Evolutionary conservation across 2,329 filamentous ascomycete species (phyloP).

Genomic region (Paracorniculantispora psalliotae): DNA sequence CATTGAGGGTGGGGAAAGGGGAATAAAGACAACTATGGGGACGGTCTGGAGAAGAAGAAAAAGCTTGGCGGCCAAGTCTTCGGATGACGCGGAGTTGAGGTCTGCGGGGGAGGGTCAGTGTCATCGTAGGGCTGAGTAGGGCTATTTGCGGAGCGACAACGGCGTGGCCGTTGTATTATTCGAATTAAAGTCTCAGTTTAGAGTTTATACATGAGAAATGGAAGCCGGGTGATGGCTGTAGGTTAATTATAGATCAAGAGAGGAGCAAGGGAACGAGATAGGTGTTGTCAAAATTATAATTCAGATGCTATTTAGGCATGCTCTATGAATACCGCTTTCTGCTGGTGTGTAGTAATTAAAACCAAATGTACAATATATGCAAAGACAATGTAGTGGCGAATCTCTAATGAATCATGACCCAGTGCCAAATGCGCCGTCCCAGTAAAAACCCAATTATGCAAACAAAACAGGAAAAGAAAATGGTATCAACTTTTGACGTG

Average conservation of each 20-base stretch:
- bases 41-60: background rate
- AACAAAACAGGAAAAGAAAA: background rate
- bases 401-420: background rate
- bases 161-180: too few relatives aligned
- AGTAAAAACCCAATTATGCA: background rate
- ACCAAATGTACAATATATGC: background rate
- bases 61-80: background rate
- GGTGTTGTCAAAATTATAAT: background rate
- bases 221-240: too few relatives aligned
- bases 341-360: background rate
- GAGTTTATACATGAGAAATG: too few relatives aligned
- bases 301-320: background rate
- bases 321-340: background rate
- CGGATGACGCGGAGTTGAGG: background rate
- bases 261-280: background rate
- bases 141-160: too few relatives aligned
- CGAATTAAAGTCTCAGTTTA: too few relatives aligned
- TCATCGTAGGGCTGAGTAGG: background rate
- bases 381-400: background rate
- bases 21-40: too few relatives aligned
- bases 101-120: background rate
- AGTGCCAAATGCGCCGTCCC: slow-evolving; percentile 4
- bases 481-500: slow-evolving; percentile 6
- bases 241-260: background rate
- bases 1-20: background rate